Evolutionary conservation across 371 early-diverging fungal species (phyloP).

Genomic region (Actinomucor elegans): DNA sequence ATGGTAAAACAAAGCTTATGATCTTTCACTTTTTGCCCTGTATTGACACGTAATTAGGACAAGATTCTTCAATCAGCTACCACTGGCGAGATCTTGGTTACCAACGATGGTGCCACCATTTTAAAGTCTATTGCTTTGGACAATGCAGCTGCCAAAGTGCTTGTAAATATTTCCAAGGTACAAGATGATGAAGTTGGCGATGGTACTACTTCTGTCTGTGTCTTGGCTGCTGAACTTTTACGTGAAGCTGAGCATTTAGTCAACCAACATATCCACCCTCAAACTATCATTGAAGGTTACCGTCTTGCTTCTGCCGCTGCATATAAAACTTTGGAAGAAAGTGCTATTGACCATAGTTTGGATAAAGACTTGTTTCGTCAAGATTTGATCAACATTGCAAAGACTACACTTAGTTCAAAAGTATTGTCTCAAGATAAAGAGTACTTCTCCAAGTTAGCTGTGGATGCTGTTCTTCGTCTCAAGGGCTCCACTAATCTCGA

Average conservation of each 20-base stretch:
- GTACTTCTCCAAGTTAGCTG: conserved; percentile 95
- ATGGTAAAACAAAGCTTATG: conserved; percentile 73
- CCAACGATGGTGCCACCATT: conserved; percentile 99
- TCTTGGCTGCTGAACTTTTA: conserved; percentile 96
- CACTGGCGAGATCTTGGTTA: conserved; percentile 89
- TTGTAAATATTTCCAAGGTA: conserved; percentile 97
- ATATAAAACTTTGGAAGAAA: conserved; percentile 80
- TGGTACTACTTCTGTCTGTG: conserved; percentile 99
- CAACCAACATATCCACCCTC: conserved; percentile 96
- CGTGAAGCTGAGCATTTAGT: conserved; percentile 96
- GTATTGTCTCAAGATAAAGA: conserved; percentile 97
- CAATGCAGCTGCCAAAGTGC: conserved; percentile 98
- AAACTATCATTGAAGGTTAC: conserved; percentile 97
- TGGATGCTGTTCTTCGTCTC: conserved; percentile 95
- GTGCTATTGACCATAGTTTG: conserved; percentile 81
- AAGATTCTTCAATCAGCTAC: conserved; percentile 95
- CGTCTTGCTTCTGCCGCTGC: conserved; percentile 91
- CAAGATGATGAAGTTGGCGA: conserved; percentile 99
- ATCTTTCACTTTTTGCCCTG: not conserved
- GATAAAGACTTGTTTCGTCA: conserved; percentile 72
- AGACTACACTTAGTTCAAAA: conserved; percentile 98
- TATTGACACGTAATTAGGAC: conserved; percentile 68
- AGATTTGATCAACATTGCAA: conserved; percentile 96
- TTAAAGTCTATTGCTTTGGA: conserved; percentile 98
- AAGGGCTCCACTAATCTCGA: conserved; percentile 97